Evolutionary conservation across 106 monocot genomes (phyloP).

Genomic region (Platanthera guangdongensis): DNA sequence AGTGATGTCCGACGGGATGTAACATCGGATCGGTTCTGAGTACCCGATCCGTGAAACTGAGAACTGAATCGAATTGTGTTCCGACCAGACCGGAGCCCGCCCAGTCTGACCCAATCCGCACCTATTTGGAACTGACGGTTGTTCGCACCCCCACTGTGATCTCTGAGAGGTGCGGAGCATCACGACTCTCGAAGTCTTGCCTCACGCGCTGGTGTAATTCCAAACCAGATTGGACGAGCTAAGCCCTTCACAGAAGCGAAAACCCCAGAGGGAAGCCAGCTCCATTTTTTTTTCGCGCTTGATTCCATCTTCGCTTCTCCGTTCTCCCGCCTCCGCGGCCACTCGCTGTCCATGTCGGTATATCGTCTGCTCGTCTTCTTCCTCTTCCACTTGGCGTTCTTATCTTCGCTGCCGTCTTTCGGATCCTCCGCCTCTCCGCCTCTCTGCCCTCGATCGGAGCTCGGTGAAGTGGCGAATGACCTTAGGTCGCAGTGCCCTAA

Average conservation of each 20-base stretch:
- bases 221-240: too few relatives aligned
- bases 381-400: background rate
- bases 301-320: background rate
- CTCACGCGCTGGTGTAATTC: too few relatives aligned
- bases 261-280: background rate
- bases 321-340: background rate
- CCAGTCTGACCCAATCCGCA: too few relatives aligned
- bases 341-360: slow-evolving; percentile 9
- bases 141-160: too few relatives aligned
- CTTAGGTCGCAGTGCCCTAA: slow-evolving; percentile 33
- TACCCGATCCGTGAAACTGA: too few relatives aligned
- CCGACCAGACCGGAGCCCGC: too few relatives aligned
- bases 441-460: slow-evolving; percentile 12
- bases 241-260: background rate
- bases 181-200: too few relatives aligned
- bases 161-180: too few relatives aligned
- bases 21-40: too few relatives aligned
- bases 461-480: slow-evolving; percentile 7
- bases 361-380: background rate
- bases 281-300: background rate
- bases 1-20: too few relatives aligned
- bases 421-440: background rate
- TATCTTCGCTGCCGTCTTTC: background rate
- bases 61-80: too few relatives aligned
- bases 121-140: too few relatives aligned